phyloP scores from a whole-genome alignment of 2,329 filamentous ascomycete genomes.

The Penicillium sp. region DNA sequence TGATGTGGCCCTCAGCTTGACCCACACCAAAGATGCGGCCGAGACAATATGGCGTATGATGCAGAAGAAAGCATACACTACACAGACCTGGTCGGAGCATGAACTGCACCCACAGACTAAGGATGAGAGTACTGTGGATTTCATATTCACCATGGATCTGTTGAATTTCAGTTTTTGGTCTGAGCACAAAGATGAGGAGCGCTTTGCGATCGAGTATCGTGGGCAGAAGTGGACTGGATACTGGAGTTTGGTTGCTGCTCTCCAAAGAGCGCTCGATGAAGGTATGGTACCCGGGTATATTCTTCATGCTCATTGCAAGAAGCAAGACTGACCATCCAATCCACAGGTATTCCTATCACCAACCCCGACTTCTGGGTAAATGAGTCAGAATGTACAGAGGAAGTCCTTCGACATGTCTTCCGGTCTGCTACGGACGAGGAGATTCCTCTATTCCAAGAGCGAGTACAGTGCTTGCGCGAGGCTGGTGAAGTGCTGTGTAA shows the following conservation, averaged over 20 bases:
- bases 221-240: slow-evolving; percentile 89
- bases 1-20: slow-evolving; percentile 85
- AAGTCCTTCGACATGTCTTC: slow-evolving; percentile 74
- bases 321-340: neutral
- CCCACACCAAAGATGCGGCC: slow-evolving; percentile 78
- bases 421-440: slow-evolving; percentile 81
- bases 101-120: slow-evolving; percentile 84
- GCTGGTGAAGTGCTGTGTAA: slow-evolving; percentile 77
- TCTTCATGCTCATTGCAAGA: neutral
- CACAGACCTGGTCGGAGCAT: slow-evolving; percentile 81
- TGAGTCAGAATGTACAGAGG: slow-evolving; percentile 71
- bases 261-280: slow-evolving; percentile 87
- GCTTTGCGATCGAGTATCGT: slow-evolving; percentile 80
- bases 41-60: slow-evolving; percentile 76
- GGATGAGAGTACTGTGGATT: slow-evolving; percentile 76
- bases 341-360: slow-evolving; percentile 78
- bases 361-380: slow-evolving; percentile 83
- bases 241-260: slow-evolving; percentile 83
- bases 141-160: slow-evolving; percentile 96
- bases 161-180: slow-evolving; percentile 99
- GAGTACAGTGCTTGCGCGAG: slow-evolving; percentile 76
- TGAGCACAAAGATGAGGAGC: slow-evolving; percentile 63
- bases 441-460: slow-evolving; percentile 78
- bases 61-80: slow-evolving; percentile 79
- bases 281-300: slow-evolving; percentile 46